Percentiles rank a stretch among this genome's conserved stretches.
Evolutionary conservation across 768 basidiomycete species (phyloP).

Genomic region (Lyophyllum semitale): DNA sequence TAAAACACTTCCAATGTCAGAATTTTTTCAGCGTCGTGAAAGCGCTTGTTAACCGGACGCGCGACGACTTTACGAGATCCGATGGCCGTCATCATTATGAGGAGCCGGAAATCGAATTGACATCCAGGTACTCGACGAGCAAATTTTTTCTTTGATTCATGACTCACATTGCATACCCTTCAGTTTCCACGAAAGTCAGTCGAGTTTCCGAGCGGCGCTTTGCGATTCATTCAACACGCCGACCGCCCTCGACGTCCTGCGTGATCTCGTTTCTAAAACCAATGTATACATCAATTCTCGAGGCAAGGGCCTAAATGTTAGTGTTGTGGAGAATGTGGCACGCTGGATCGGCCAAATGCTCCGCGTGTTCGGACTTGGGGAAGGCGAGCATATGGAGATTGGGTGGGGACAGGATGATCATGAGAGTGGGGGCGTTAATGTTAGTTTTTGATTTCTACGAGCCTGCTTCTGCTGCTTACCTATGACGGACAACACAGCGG

Average conservation of each 20-base stretch:
- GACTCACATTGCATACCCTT: constrained; percentile 8
- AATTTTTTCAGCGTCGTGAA: constrained; percentile 93
- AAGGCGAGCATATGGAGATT: constrained; percentile 64
- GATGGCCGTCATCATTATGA: constrained; percentile 71
- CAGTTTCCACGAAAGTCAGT: constrained; percentile 76
- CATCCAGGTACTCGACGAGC: constrained; percentile 48
- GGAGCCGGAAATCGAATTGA: constrained; percentile 67
- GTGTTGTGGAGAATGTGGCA: constrained; percentile 62
- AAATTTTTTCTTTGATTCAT: background rate
- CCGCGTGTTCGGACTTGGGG: constrained; percentile 78
- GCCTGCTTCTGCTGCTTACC: constrained; percentile 6
- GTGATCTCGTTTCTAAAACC: constrained; percentile 80
- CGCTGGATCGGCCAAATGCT: constrained; percentile 76
- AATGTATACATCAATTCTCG: constrained; percentile 86
- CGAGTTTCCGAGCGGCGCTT: constrained; percentile 80
- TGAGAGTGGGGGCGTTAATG: constrained; percentile 49
- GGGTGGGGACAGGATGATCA: constrained; percentile 82
- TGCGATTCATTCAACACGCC: constrained; percentile 99
- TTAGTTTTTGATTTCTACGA: constrained; percentile 31
- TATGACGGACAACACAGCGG: constrained; percentile 49
- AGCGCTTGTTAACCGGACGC: constrained; percentile 67
- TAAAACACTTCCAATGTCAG: constrained; percentile 38
- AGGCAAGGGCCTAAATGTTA: constrained; percentile 59
- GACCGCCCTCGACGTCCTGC: constrained; percentile 69
- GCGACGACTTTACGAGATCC: constrained; percentile 45